Conservation (phyloP, 2,329 filamentous ascomycete genomes). For the Pyrenophora seminiperda region DNA sequence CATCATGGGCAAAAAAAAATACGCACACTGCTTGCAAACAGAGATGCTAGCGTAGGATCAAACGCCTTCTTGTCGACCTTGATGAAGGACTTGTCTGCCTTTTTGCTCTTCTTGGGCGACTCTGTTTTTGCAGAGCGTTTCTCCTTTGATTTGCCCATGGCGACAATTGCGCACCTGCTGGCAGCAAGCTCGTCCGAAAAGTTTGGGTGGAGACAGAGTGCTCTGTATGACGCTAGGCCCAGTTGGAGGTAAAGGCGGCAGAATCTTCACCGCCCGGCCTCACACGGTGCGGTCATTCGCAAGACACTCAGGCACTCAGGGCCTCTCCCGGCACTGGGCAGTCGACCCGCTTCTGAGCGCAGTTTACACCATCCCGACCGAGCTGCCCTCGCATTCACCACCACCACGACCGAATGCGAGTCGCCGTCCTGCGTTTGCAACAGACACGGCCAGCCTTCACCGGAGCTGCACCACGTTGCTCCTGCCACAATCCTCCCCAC, state of each 20-base stretch:
- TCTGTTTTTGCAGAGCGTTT: slow-evolving; percentile 28
- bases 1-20: slow-evolving; percentile 10
- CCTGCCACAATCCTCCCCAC: slow-evolving; percentile 18
- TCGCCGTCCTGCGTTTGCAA: slow-evolving; percentile 18
- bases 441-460: slow-evolving; percentile 3
- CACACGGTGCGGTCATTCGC: slow-evolving; percentile 24
- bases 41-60: slow-evolving; percentile 53
- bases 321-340: slow-evolving; percentile 18
- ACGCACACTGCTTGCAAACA: slow-evolving; percentile 53
- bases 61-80: slow-evolving; percentile 44
- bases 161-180: slow-evolving; percentile 15
- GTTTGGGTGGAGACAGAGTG: slow-evolving; percentile 36
- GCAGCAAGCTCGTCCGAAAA: slow-evolving; percentile 28
- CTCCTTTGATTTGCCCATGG: slow-evolving; percentile 44
- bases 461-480: slow-evolving; percentile 12
- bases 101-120: slow-evolving; percentile 17
- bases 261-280: slow-evolving; percentile 17
- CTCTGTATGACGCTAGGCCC: slow-evolving; percentile 12
- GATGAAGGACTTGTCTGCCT: slow-evolving; percentile 28
- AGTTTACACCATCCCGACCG: slow-evolving; percentile 20
- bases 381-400: slow-evolving; percentile 14
- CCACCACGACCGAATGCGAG: slow-evolving; percentile 21
- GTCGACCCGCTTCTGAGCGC: slow-evolving; percentile 23
- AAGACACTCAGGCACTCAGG: slow-evolving; percentile 22
- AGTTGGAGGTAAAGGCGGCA: slow-evolving; percentile 8